A percentile compares a stretch with the other conserved stretches of the same genome.
These are phyloP conservation scores for Mortierella sp. DNA, from an alignment of 371 early-diverging fungal genomes.

Conservation along the genomic window DNA sequence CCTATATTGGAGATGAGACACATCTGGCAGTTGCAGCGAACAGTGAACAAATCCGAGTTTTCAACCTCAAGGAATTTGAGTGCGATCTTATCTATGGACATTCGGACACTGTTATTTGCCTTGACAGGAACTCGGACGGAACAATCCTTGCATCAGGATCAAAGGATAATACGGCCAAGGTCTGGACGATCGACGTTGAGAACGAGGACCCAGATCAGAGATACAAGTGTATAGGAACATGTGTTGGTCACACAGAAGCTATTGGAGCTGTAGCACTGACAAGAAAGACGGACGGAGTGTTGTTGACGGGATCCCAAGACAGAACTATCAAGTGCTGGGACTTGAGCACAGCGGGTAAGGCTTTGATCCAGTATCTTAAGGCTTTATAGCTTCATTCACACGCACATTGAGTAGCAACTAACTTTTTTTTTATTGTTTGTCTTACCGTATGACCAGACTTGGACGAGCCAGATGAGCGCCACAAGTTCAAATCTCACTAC, in stretches of 20 bases:
- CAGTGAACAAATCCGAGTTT: slow-evolving; percentile 89
- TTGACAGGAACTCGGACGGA: slow-evolving; percentile 77
- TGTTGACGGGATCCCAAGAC: slow-evolving; percentile 92
- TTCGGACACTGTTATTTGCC: slow-evolving; percentile 84
- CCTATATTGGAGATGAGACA: slow-evolving; percentile 73
- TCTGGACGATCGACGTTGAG: slow-evolving; percentile 76
- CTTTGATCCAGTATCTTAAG: background rate
- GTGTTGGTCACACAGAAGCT: slow-evolving; percentile 92
- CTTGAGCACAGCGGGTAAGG: slow-evolving; percentile 58
- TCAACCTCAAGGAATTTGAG: slow-evolving; percentile 81
- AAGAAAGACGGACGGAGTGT: slow-evolving; percentile 61
- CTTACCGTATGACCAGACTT: slow-evolving; percentile 42
- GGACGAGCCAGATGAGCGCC: slow-evolving; percentile 55
- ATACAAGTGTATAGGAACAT: slow-evolving; percentile 73
- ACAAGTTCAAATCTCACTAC: slow-evolving; percentile 73
- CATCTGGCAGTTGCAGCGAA: slow-evolving; percentile 93
- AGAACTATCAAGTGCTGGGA: slow-evolving; percentile 97
- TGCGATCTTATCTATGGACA: slow-evolving; percentile 92
- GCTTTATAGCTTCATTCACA: too few relatives aligned
- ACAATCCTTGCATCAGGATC: slow-evolving; percentile 83
- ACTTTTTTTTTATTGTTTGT: background rate
- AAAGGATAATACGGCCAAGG: slow-evolving; percentile 87
- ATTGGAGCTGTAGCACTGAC: slow-evolving; percentile 86
- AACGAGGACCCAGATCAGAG: slow-evolving; percentile 62
- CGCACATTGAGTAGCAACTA: background rate